phyloP scores from a whole-genome alignment of 805 yeast genomes.

The Cyberlindnera mycetangii region DNA sequence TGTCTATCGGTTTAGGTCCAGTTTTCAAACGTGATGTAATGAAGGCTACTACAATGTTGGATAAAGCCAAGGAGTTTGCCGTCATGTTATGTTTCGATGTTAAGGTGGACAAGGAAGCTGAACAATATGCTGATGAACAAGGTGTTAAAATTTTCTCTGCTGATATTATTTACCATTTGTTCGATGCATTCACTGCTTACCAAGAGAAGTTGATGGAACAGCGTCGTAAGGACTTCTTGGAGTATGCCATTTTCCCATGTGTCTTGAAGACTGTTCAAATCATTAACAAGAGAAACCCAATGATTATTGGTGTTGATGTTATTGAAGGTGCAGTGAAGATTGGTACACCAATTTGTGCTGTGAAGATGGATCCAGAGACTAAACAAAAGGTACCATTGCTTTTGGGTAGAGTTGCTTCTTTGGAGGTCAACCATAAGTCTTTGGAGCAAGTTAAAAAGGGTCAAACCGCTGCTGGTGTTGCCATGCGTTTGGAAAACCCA shows the following conservation, averaged over 20 bases:
- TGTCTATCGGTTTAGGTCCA: slow-evolving; percentile 98
- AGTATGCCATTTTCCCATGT: slow-evolving; percentile 91
- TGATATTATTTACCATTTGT: slow-evolving; percentile 93
- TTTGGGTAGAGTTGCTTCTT: slow-evolving; percentile 86
- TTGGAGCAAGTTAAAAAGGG: slow-evolving; percentile 82
- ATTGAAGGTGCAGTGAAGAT: slow-evolving; percentile 82
- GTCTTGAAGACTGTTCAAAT: slow-evolving; percentile 92
- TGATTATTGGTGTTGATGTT: slow-evolving; percentile 99
- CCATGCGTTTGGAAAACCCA: slow-evolving; percentile 93
- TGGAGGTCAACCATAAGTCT: slow-evolving; percentile 94
- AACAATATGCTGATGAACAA: slow-evolving; percentile 94
- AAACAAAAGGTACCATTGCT: slow-evolving; percentile 64
- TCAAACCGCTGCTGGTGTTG: slow-evolving; percentile 96
- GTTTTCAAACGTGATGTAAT: slow-evolving; percentile 97
- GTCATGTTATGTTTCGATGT: slow-evolving; percentile 99
- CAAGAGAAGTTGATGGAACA: slow-evolving; percentile 84
- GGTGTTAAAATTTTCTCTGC: slow-evolving; percentile 92
- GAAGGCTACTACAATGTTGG: slow-evolving; percentile 96
- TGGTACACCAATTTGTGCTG: slow-evolving; percentile 96
- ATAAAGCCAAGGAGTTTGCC: slow-evolving; percentile 91
- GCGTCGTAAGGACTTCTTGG: slow-evolving; percentile 85
- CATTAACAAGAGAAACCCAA: slow-evolving; percentile 97
- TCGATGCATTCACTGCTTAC: slow-evolving; percentile 90
- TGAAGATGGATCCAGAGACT: slow-evolving; percentile 82
- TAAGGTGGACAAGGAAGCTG: slow-evolving; percentile 95